These are phyloP conservation scores for Phlyctochytrium planicorne DNA, from an alignment of 192 early-diverging fungal genomes.

Conservation along the genomic window DNA sequence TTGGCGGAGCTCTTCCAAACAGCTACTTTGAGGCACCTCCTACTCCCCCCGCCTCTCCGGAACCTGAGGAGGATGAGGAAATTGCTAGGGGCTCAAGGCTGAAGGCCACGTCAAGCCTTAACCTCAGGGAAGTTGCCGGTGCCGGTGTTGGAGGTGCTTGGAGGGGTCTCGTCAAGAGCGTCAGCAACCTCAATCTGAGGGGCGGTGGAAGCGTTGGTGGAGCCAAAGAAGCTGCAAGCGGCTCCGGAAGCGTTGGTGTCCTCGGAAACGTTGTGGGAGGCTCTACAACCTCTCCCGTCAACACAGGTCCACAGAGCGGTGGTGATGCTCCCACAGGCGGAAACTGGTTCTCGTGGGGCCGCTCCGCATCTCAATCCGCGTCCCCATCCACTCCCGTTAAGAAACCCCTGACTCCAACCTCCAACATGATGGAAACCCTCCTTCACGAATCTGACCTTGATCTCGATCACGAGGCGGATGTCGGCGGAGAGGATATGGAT, in stretches of 20 bases:
- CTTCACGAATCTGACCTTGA: background rate
- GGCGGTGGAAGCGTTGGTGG: constrained; percentile 3
- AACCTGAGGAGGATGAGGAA: constrained; percentile 14
- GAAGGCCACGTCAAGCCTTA: background rate
- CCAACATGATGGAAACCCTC: background rate
- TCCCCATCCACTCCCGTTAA: background rate
- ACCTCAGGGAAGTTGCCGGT: background rate
- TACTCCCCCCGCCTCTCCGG: constrained; percentile 18
- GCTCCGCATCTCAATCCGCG: background rate
- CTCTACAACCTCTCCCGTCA: background rate
- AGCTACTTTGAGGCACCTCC: constrained; percentile 9
- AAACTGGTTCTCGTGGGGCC: background rate
- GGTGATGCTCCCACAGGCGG: background rate
- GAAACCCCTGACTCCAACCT: background rate
- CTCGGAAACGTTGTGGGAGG: background rate
- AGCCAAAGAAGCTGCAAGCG: background rate
- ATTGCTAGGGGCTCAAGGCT: background rate
- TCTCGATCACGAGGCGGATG: background rate
- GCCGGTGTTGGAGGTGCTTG: background rate
- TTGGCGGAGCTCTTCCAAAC: constrained; percentile 13
- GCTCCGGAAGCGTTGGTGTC: background rate
- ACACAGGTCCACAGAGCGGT: no score
- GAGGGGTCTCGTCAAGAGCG: background rate
- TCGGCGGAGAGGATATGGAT: background rate
- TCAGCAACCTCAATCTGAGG: background rate